Base-by-base conservation (phyloP, 1,284 basidiomycete genomes). In the Cryptococcus amylolentus region DNA sequence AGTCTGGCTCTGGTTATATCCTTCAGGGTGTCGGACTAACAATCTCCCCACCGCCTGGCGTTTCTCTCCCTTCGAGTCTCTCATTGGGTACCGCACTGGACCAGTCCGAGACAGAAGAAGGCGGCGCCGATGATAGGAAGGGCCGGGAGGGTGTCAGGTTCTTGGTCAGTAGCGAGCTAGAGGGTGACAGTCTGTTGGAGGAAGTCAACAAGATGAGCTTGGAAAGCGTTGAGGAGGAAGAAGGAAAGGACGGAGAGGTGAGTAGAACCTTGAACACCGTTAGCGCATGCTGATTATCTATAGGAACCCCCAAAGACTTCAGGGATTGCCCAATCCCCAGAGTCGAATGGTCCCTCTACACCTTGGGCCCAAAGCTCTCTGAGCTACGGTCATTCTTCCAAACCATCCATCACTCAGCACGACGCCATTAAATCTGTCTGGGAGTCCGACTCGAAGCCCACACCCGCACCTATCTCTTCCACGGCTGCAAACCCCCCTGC, bases 151-250 rank as follows among this genome's bases (percentile, higher is more conserved):
- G 71, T 12, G 73, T 77, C 6, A 61, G 75, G 18, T 79, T 79
- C 65, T 76, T 77, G 71, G 75, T 78, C 0, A 71, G 73, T 2
- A 73, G 71, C 53, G 77, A 79, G 57, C 63, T 78, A 3, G 48
- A 78, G 42, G 74, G 71, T 5, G 75, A 78, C 52, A 73, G 71
- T 50, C 57, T 78, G 26, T 59, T 78, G 16, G 72, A 77, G 28
- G 76, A 78, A 58, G 69, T 78, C 9, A 76, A 77, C 61, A 75
- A 76, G 65, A 76, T 75, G 68, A 76, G 71, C 54, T 58, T 78
- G 48, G 74, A 75, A 53, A 68, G 66, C 26, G 64, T 76, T 12
- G 71, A 63, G 16, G 73, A 74, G 47, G 63, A 57, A 54, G 16
- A 54, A 51, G 20, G 45, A 38, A 41, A 51, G 39, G 12, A 58